Base-by-base conservation (phyloP, 2,329 filamentous ascomycete genomes). In the Fusarium caatingaense region DNA sequence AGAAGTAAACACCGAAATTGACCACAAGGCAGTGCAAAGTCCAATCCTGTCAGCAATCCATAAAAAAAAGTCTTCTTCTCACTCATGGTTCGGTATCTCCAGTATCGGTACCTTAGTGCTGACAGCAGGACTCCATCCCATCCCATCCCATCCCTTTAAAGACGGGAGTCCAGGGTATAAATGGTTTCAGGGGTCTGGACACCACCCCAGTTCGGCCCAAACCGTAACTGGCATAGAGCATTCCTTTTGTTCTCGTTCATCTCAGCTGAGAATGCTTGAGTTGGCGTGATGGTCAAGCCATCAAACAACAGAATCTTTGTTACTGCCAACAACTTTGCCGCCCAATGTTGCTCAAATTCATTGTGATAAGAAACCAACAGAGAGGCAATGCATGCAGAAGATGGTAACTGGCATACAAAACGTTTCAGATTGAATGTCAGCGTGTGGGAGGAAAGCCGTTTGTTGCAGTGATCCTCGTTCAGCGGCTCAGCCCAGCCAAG, bases 101-200 rank as follows among this genome's bases (percentile, higher is more conserved):
- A 65, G 51, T 25, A 50, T 51, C 21, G 20, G 23, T 37, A 50
- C 46, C 27, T 65, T 65, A 65, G 62, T 56, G 63, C 63, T 66
- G 42, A 66, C 63, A 49, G 55, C 53, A 49, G 28, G 55, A 60
- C 55, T 53, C 47, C 59, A 51, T 46, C 41, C 21, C 18, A 34
- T 46, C 41, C 21, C 18, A 34, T 37, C 37, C n/a, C 45, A 40
- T 41, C 48, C 37, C 53, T 48, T 51, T n/a, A 49, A 48, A 60
- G 61, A 47, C 28, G 56, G 56, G 48, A 56, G 34, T 51, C 61
- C 61, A 66, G 66, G 66, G 66, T 56, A 66, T 21, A 25, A 60
- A 42, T 50, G 44, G 54, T 46, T 56, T 50, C 66, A 65, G 53
- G 60, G 66, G 60, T 69, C 66, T 45, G 42, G 23, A 25, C 40